Conservation (phyloP, 2,329 filamentous ascomycete genomes). For the Diaporthe longicolla region DNA sequence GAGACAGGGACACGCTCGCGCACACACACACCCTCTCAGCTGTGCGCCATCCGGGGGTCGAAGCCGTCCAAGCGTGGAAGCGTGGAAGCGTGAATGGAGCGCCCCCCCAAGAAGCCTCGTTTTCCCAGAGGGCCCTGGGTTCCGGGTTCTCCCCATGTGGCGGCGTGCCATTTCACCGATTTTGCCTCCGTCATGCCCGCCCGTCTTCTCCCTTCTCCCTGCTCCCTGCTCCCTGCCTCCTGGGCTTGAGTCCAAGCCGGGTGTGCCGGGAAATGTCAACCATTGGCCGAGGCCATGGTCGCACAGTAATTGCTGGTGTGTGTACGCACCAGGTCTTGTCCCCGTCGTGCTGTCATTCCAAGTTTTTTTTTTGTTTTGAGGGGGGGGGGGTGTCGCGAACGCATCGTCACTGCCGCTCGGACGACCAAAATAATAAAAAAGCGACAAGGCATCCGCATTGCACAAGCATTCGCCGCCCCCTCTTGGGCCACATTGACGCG, state of each 20-base stretch:
- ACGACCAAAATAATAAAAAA: not conserved
- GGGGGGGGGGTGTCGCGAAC: too few relatives aligned
- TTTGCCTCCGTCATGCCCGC: conserved; percentile 20
- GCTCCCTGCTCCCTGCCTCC: not conserved
- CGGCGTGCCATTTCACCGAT: not conserved
- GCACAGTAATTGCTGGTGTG: conserved; percentile 20
- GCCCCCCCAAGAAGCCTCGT: conserved; percentile 6
- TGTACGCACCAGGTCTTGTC: not conserved
- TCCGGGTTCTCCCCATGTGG: not conserved
- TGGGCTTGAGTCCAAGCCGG: conserved; percentile 5
- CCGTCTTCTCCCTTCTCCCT: not conserved
- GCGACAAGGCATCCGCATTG: conserved; percentile 30
- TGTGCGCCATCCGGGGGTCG: conserved; percentile 26
- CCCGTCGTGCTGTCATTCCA: conserved; percentile 13
- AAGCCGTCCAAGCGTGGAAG: conserved; percentile 31
- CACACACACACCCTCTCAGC: not conserved
- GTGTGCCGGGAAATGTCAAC: conserved; percentile 5
- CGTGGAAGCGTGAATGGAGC: not conserved
- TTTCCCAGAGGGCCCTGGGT: conserved; percentile 15
- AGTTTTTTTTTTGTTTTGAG: conserved; percentile 21
- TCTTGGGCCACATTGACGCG: conserved; percentile 19
- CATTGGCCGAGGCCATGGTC: conserved; percentile 8
- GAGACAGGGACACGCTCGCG: not conserved
- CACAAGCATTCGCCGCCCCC: conserved; percentile 23
- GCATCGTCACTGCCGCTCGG: conserved; percentile 29